Base-by-base conservation (phyloP, 257 asterid genomes). In the Oldenlandia corymbosa region DNA sequence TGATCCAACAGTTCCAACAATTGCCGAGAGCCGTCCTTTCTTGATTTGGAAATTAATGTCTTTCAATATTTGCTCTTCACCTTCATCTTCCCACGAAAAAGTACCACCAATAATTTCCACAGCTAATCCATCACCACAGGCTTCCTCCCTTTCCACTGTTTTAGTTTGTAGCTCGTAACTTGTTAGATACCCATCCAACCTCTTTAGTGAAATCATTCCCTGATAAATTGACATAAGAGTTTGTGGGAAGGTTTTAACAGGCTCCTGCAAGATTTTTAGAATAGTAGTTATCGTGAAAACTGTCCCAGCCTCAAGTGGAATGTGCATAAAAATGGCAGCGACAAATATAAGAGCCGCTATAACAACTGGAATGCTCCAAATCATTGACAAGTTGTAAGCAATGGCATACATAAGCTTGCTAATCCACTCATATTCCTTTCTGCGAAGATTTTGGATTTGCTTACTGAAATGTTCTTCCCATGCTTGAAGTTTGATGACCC, bases 1-100 rank as follows among this genome's bases (percentile, higher is more conserved):
- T 0, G 95, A 88, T 69, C 94, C 95, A 50, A 88, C 95, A 1
- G 83, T 88, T 57, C 95, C 95, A 69, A 88, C 94, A 69, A 88
- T 73, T 18, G 95, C 94, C 7, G 94, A 84, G 27, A 88, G 81
- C 77, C 85, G 79, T n/a, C 95, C 94, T 79, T 76, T 85, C 74
- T 21, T 80, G 5, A 88, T 73, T 75, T 80, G 75, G 16, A 88
- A 71, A 27, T 71, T 73, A 60, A 88, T 11, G 61, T 73, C 70
- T 62, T 76, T 51, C 39, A 87, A 71, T 59, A 74, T 81, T 5
- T 39, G 16, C n/a, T 66, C 60, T 4, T 9, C 76, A 21, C 77
- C 80, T 31, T 79, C 79, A 30, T 87, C 95, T 13, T 85, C 95
- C 95, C 95, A 88, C 2, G 81, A 61, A 68, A 88, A 88, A 0